A percentile compares a stretch with the other conserved stretches of the same genome.
phyloP scores from a whole-genome alignment of 441 rosid genomes.

The Sinapis alba region DNA sequence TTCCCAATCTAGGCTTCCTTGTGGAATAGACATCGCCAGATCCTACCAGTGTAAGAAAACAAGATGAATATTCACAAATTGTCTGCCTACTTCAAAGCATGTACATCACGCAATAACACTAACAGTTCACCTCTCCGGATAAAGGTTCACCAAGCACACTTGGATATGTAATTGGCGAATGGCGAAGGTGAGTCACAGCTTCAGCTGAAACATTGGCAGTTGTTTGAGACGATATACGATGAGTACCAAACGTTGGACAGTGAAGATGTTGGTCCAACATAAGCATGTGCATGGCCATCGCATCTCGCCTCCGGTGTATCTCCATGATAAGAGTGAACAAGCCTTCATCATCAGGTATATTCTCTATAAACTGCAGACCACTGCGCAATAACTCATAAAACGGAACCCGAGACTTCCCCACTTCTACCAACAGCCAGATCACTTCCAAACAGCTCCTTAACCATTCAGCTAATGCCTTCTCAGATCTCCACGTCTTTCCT shows the following conservation, averaged over 20 bases:
- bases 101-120: background rate
- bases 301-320: conserved; percentile 95
- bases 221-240: conserved; percentile 70
- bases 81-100: conserved; percentile 13
- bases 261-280: conserved; percentile 99
- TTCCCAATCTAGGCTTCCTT: conserved; percentile 99
- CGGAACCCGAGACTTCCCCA: conserved; percentile 84
- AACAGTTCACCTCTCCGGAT: conserved; percentile 93
- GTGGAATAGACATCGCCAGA: conserved; percentile 84
- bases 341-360: conserved; percentile 94
- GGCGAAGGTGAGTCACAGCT: conserved; percentile 66
- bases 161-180: conserved; percentile 96
- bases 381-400: conserved; percentile 92
- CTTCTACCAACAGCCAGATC: conserved; percentile 88
- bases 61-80: conserved; percentile 17
- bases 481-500: conserved; percentile 68
- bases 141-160: conserved; percentile 98
- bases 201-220: conserved; percentile 76
- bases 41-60: conserved; percentile 50
- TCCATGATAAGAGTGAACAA: conserved; percentile 87
- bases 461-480: conserved; percentile 83
- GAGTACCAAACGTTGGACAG: conserved; percentile 97
- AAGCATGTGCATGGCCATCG: conserved; percentile 97
- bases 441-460: conserved; percentile 93
- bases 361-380: conserved; percentile 94